Conservation (phyloP, 2,329 filamentous ascomycete genomes). For the Cladophialophora carrionii region DNA sequence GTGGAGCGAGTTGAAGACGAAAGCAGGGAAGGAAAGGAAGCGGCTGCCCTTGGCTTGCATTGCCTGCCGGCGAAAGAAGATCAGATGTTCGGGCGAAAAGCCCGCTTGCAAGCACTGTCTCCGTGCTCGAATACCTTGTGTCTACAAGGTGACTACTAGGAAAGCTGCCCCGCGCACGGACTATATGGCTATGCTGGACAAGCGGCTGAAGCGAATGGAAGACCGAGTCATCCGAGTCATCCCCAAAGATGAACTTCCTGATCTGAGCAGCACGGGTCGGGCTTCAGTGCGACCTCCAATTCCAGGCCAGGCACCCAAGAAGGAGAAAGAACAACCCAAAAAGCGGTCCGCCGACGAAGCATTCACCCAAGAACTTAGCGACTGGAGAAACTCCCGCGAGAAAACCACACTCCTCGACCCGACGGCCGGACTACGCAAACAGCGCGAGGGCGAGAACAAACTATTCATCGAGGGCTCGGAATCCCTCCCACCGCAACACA, state of each 20-base stretch:
- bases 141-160: slow-evolving; percentile 94
- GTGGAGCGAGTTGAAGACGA: slow-evolving; percentile 84
- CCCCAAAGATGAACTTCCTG: slow-evolving; percentile 78
- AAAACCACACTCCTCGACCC: slow-evolving; percentile 35
- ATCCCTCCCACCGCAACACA: slow-evolving; percentile 77
- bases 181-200: slow-evolving; percentile 99
- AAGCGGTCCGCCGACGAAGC: slow-evolving; percentile 87
- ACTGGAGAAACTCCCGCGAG: slow-evolving; percentile 69
- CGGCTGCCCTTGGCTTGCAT: slow-evolving; percentile 91
- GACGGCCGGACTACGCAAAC: slow-evolving; percentile 59
- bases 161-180: slow-evolving; percentile 94
- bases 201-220: slow-evolving; percentile 94
- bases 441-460: slow-evolving; percentile 71
- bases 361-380: slow-evolving; percentile 77
- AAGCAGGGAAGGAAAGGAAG: slow-evolving; percentile 94
- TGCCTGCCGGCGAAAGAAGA: slow-evolving; percentile 94
- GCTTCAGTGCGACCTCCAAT: slow-evolving; percentile 81
- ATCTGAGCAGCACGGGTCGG: slow-evolving; percentile 69
- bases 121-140: slow-evolving; percentile 88
- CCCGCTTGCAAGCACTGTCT: slow-evolving; percentile 96
- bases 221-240: slow-evolving; percentile 95
- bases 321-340: slow-evolving; percentile 56
- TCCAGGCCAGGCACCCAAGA: slow-evolving; percentile 61
- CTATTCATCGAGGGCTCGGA: slow-evolving; percentile 81
- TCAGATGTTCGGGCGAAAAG: slow-evolving; percentile 95